Evolutionary conservation across 2,329 filamentous ascomycete genomes (phyloP).

Genomic region (Cordyceps militaris): DNA sequence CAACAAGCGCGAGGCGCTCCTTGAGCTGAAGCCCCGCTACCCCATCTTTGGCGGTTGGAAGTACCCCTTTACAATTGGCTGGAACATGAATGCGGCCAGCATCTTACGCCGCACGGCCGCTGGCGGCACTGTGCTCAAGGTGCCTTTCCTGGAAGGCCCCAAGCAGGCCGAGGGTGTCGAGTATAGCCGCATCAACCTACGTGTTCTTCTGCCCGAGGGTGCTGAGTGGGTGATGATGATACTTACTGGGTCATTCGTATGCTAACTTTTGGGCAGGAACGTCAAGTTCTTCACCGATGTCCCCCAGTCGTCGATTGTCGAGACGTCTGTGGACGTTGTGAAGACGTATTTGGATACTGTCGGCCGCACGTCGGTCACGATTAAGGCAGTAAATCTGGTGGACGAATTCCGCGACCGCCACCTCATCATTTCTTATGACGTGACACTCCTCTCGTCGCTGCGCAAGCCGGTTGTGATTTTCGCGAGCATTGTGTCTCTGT

Average conservation of each 20-base stretch:
- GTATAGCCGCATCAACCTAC: conserved; percentile 73
- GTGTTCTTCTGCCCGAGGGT: conserved; percentile 85
- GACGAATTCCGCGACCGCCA: conserved; percentile 84
- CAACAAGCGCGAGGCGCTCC: conserved; percentile 67
- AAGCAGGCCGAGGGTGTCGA: conserved; percentile 78
- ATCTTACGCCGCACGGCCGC: conserved; percentile 62
- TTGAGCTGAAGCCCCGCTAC: conserved; percentile 90
- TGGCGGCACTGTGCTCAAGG: conserved; percentile 75
- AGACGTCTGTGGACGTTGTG: conserved; percentile 55
- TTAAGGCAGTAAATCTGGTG: conserved; percentile 79
- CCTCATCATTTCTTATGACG: conserved; percentile 81
- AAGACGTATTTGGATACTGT: conserved; percentile 91
- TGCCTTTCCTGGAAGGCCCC: conserved; percentile 90
- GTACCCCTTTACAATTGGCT: conserved; percentile 93
- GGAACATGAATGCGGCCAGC: conserved; percentile 77
- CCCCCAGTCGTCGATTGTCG: conserved; percentile 54
- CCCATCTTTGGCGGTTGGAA: conserved; percentile 98
- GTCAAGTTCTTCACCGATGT: conserved; percentile 70
- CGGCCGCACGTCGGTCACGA: conserved; percentile 72
- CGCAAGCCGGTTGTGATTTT: conserved; percentile 85
- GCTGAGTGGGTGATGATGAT: conserved; percentile 56
- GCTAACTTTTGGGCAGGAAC: conserved; percentile 53
- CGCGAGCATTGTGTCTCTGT: conserved; percentile 63
- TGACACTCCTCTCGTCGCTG: conserved; percentile 64
- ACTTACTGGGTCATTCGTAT: not conserved